Evolutionary conservation across 176 grass and related monocot species (phyloP).

Genomic region (Avena insularis): DNA sequence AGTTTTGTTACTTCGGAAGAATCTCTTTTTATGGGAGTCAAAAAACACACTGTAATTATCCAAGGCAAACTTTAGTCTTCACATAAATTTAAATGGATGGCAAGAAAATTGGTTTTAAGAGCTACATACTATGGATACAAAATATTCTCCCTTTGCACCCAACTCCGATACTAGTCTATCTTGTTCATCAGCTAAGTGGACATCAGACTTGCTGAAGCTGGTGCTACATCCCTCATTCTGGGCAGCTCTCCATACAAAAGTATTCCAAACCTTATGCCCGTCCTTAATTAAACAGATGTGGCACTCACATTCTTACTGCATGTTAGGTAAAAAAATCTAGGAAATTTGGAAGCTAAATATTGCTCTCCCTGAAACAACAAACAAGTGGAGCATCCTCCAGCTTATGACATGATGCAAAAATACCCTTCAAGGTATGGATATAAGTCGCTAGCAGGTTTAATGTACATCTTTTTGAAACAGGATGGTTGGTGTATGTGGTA

Average conservation of each 20-base stretch:
- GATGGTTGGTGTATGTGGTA: background rate
- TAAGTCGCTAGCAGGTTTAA: background rate
- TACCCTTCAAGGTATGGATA: background rate
- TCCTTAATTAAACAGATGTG: conserved; percentile 17
- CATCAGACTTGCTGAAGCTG: conserved; percentile 1
- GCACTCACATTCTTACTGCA: background rate
- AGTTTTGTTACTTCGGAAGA: too few species aligned
- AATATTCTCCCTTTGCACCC: conserved; percentile 2
- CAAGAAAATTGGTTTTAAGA: too few species aligned
- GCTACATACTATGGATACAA: too few species aligned
- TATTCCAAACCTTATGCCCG: too few species aligned
- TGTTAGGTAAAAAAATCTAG: background rate
- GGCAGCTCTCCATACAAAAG: background rate
- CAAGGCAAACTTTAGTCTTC: too few species aligned
- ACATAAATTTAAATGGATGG: too few species aligned
- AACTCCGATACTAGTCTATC: background rate
- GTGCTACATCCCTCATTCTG: background rate
- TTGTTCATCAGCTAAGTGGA: background rate
- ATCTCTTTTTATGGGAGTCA: too few species aligned
- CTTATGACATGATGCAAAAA: background rate
- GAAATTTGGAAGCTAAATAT: background rate
- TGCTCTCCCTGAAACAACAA: background rate
- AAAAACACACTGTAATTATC: too few species aligned
- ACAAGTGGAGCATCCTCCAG: background rate
- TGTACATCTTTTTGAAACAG: background rate